Percentiles rank a stretch among this genome's conserved stretches.
phyloP scores from a whole-genome alignment of 1,284 basidiomycete species.

The Fomitopsis pinicola region DNA sequence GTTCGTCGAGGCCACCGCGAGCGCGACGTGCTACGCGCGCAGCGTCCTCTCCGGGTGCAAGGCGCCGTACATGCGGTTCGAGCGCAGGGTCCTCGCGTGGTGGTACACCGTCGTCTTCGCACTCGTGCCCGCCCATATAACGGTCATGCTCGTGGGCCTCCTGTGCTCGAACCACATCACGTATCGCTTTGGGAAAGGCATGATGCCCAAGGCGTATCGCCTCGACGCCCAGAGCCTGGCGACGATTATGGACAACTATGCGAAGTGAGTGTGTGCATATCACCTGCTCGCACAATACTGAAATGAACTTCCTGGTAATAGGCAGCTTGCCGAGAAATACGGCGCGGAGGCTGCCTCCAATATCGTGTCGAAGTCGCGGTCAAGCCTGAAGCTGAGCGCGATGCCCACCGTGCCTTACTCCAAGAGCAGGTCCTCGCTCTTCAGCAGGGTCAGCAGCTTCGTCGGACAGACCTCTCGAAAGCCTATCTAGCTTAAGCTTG shows the following conservation, averaged over 20 bases:
- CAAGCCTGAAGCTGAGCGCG: constrained; percentile 31
- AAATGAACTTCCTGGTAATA: constrained; percentile 12
- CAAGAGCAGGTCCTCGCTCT: constrained; percentile 10
- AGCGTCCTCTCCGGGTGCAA: constrained; percentile 56
- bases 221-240: constrained; percentile 55
- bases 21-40: constrained; percentile 54
- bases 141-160: constrained; percentile 45
- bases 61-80: constrained; percentile 46
- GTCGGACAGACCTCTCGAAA: neutral
- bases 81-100: constrained; percentile 42
- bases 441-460: neutral
- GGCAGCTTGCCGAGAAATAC: constrained; percentile 43
- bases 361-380: constrained; percentile 35
- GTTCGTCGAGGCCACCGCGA: constrained; percentile 53
- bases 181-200: constrained; percentile 63
- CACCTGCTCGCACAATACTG: neutral
- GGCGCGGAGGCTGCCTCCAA: constrained; percentile 39
- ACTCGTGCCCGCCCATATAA: constrained; percentile 49
- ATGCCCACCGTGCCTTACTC: constrained; percentile 30
- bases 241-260: constrained; percentile 61
- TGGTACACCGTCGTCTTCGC: constrained; percentile 56
- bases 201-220: constrained; percentile 61
- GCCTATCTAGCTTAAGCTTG: neutral
- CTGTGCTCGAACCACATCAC: constrained; percentile 63
- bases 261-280: constrained; percentile 35